Base-by-base conservation (phyloP, 306 rosid species). In the Senna tora region DNA sequence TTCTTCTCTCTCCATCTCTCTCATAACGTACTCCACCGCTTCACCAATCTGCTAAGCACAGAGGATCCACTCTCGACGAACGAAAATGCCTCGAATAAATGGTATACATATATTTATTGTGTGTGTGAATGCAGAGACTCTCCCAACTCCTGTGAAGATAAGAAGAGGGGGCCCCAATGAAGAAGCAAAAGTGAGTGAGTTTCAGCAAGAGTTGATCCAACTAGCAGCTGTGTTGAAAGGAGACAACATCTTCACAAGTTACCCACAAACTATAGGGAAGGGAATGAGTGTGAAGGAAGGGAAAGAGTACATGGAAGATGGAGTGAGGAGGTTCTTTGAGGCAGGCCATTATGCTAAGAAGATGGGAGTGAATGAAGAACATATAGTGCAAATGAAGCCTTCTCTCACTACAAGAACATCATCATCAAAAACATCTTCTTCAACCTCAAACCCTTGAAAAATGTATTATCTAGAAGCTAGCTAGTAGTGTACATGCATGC, bases 301-400 rank as follows among this genome's bases (percentile, higher is more conserved):
- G 50, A 87, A 86, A 78, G 53, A 79, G 45, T 93, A 93, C 71
- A 84, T 85, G 79, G 91, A 81, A 28, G 93, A 82, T 2, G 93
- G 93, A 1, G 89, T 84, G 36, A 76, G 32, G 52, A 82, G 90
- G 28, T 93, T 93, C 87, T 79, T 93, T 22, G 89, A 85, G 80
- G 97, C 93, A 5, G 86, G 90, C 55, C 86, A 64, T 56, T 82
- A 77, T 22, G 96, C 98, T 15, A 83, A 75, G 87, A 87, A 65
- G 76, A 88, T 90, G 97, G 97, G 97, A 62, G 98, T 87, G 7
- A 75, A 68, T 80, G 85, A 75, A 60, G 93, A 93, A 54, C 87
- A 82, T 51, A 87, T 88, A 49, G 97, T 93, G 36, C 91, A 87
- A 63, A 93, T 90, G 97, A 93, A 85, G 67, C 98, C 98, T 30